Conservation (phyloP, 495 filamentous ascomycete genomes). For the Alectoria sarmentosa region DNA sequence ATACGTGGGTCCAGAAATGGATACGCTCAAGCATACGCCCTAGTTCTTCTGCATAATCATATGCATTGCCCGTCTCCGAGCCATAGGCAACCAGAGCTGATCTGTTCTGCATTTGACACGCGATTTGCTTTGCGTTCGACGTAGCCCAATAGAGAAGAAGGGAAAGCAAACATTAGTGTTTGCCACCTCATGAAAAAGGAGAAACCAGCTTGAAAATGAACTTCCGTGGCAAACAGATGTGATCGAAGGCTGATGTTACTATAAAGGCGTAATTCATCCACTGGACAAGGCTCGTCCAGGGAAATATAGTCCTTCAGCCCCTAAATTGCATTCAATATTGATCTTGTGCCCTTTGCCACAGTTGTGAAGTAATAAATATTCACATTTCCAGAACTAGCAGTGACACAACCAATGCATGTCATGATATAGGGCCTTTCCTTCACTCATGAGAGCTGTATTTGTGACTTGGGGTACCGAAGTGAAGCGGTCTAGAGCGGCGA, state of each 20-base stretch:
- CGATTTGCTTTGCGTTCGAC: neutral
- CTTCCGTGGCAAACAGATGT: neutral
- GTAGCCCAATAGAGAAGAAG: neutral
- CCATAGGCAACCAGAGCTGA: conserved; percentile 79
- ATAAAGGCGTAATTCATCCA: neutral
- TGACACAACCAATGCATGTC: no score
- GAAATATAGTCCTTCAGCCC: neutral
- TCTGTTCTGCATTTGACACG: conserved; percentile 12
- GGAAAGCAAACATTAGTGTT: neutral
- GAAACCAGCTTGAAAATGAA: neutral
- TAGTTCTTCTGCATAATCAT: conserved; percentile 82
- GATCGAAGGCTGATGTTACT: neutral
- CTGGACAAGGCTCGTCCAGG: neutral
- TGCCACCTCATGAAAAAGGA: neutral
- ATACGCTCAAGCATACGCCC: conserved; percentile 63
- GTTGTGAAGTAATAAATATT: neutral
- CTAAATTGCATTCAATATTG: neutral
- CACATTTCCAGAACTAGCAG: neutral
- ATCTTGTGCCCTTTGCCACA: neutral
- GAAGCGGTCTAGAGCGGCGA: neutral
- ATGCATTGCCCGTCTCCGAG: conserved; percentile 87
- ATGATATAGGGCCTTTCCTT: no score
- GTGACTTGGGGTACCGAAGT: neutral
- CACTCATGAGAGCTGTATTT: no score
- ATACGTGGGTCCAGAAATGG: conserved; percentile 65